Conservation (phyloP, 228 moss, liverwort and hornwort genomes). For the Sphagnum magellanicum region DNA sequence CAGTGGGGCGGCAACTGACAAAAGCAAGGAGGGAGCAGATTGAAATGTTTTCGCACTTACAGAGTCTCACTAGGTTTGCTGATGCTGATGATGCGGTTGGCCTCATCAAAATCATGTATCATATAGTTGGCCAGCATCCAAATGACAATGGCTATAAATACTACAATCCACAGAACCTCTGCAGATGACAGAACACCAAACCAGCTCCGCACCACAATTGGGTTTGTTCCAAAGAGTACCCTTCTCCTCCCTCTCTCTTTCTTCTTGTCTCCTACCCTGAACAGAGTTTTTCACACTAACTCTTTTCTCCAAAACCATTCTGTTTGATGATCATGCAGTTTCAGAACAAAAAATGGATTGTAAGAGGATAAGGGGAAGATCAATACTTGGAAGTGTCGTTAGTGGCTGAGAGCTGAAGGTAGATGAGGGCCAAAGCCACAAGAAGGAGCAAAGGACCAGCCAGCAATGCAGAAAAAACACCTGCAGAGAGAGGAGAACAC, state of each 20-base stretch:
- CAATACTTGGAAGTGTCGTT: background rate
- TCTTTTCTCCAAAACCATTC: slow-evolving; percentile 1
- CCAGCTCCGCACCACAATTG: slow-evolving; percentile 48
- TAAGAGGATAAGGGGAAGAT: background rate
- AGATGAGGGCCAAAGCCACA: background rate
- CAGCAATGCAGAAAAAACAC: background rate
- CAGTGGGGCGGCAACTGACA: background rate
- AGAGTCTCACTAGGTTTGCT: too few species aligned
- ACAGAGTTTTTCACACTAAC: slow-evolving; percentile 3
- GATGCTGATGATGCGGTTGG: slow-evolving; percentile 9
- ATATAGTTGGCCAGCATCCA: slow-evolving; percentile 45
- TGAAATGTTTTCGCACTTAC: background rate
- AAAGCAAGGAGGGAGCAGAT: background rate
- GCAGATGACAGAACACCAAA: slow-evolving; percentile 69
- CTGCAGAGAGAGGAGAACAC: background rate
- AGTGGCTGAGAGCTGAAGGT: background rate
- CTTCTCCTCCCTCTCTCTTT: slow-evolving; percentile 34
- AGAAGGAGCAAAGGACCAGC: background rate
- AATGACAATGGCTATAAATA: slow-evolving; percentile 33
- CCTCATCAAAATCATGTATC: slow-evolving; percentile 8
- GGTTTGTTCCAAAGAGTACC: slow-evolving; percentile 33
- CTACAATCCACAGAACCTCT: slow-evolving; percentile 57
- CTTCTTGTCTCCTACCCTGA: slow-evolving; percentile 39
- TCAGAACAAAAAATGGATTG: background rate
- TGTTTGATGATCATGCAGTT: background rate